Base-by-base conservation (phyloP, 495 filamentous ascomycete species). In the Elaphomyces granulatus region DNA sequence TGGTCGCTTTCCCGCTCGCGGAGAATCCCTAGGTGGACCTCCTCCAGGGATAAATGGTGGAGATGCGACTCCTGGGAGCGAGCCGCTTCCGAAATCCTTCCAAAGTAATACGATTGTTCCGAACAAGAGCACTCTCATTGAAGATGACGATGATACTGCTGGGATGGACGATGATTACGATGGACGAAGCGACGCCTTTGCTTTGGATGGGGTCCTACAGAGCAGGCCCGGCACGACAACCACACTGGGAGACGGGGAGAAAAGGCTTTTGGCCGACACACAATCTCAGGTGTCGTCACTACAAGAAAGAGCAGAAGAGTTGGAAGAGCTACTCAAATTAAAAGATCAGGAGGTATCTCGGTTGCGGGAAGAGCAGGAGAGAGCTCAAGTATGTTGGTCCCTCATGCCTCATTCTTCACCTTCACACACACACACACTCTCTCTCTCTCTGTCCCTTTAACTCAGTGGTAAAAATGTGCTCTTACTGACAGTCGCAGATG, bases 51-150 rank as follows among this genome's bases (percentile, higher is more conserved):
- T 53, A 43, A 65, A 64, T 43, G 62, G 64, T n/a, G 61, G 63
- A 14, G 21, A 28, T 15, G 61, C 57, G 2, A 34, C 26, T 10
- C 21, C 19, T 18, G 41, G 34, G 14, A 74, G 71, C 4, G 54
- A 74, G 34, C 90, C 87, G 1, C 73, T 80, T 32, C 78, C 84
- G 12, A 94, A 92, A 48, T 82, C 83, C 31, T 94, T 93, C 46
- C 88, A 96, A 58, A 87, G 82, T 52, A 95, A 90, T 50, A 94
- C 83, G 0, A 92, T 96, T 45, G 78, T 95, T 17, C 92, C 90
- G 4, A 96, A 94, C 49, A 98, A 96, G 60, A 92, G 88, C 48
- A 96, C 86, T 0, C 86, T 98, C 81, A 81, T 96, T 12, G 90
- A 98, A 55, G 90, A 98, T 57, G 90, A 94, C 45, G 87, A 92